These are phyloP conservation scores for Eutrema yunnanense DNA, from an alignment of 345 rosid genomes.

Conservation along the genomic window DNA sequence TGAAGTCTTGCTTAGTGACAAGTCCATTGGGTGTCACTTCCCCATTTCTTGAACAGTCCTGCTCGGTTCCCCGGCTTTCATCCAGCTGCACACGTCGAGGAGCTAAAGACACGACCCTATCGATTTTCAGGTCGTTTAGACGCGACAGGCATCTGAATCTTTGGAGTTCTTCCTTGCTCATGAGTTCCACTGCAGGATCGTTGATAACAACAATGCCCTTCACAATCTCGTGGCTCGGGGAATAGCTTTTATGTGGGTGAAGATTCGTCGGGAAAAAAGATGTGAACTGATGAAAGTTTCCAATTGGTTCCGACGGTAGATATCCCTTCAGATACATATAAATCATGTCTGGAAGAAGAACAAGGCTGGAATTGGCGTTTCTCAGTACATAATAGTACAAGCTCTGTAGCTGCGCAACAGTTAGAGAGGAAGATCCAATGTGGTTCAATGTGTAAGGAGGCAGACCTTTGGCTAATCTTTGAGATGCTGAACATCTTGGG, in stretches of 20 bases:
- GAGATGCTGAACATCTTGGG: slow-evolving; percentile 52
- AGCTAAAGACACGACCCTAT: slow-evolving; percentile 28
- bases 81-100: slow-evolving; percentile 23
- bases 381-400: slow-evolving; percentile 46
- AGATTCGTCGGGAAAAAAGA: slow-evolving; percentile 38
- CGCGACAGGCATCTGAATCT: slow-evolving; percentile 45
- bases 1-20: slow-evolving; percentile 4
- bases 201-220: slow-evolving; percentile 54
- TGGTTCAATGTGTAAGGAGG: slow-evolving; percentile 51
- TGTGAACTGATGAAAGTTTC: slow-evolving; percentile 33
- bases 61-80: slow-evolving; percentile 12
- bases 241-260: slow-evolving; percentile 47
- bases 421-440: slow-evolving; percentile 45
- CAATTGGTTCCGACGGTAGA: slow-evolving; percentile 27
- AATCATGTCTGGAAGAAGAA: slow-evolving; percentile 36
- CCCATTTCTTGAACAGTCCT: slow-evolving; percentile 11
- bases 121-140: slow-evolving; percentile 39
- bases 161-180: slow-evolving; percentile 32
- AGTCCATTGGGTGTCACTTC: background rate
- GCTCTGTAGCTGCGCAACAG: slow-evolving; percentile 41
- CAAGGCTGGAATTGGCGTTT: slow-evolving; percentile 35
- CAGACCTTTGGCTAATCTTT: slow-evolving; percentile 37
- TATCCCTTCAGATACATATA: slow-evolving; percentile 42
- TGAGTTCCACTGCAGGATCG: slow-evolving; percentile 33
- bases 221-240: slow-evolving; percentile 33